Evolutionary conservation across 331 rosid species (phyloP), one percentile per base, ranked within the genome.

Genomic region (Phaseolus coccineus): DNA sequence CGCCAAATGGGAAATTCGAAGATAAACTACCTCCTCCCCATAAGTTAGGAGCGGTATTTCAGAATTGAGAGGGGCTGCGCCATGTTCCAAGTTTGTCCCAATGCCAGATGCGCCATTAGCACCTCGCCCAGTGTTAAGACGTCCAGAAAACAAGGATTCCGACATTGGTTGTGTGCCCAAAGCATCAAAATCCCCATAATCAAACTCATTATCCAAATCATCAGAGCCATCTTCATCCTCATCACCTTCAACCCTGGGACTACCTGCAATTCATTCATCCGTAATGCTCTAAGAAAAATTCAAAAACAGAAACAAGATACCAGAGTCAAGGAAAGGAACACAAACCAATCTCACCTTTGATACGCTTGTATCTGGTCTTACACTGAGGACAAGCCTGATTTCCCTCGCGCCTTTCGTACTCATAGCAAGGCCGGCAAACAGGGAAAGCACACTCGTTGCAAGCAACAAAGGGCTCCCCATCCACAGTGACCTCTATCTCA

Each of bases 401-500:
- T 53, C 98, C 98, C 83, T 94, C 94, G 37, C 93, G 73, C 73
- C 98, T 84, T 79, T 94, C 98, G 25, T 94, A 94, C 81, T 94
- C 97, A 24, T 90, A 94, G 78, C 98, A 94, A 50, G 91, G 90
- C 78, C 94, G 88, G 58, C 98, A 93, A 47, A 93, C 92, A 7
- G 98, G 98, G 85, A 91, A 91, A 57, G 98, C 98, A 85, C 98
- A 90, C 78, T 94, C 98, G 16, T 94, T 94, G 88, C 98, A 91
- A n/a, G 98, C 98, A 84, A 94, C 98, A 84, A 94, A 90, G 4
- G 89, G 92, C 88, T 94, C 98, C 76, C 98, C 96, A 14, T 90
- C 97, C 27, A 79, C 88, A 2, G 96, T 90, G 56, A 94, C 80
- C 83, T 90, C 97, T 4, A 94, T 80, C 84, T 89, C 96, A 52